These are phyloP conservation scores for Nematodospora valgi DNA, from an alignment of 805 yeast species.

Conservation along the genomic window DNA sequence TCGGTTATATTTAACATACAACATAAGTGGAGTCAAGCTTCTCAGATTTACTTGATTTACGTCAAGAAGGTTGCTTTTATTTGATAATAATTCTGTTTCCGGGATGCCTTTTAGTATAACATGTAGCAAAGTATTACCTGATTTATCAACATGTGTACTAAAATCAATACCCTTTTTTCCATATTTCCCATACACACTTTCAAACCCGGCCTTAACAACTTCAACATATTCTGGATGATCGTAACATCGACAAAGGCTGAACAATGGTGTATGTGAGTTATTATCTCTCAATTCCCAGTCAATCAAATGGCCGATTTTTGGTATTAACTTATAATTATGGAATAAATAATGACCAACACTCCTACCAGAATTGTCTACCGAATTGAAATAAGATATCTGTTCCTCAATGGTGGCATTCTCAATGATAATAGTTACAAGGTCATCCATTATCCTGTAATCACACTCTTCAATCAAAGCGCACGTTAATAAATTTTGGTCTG, in stretches of 20 bases:
- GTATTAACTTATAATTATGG: conserved; percentile 50
- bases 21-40: conserved; percentile 66
- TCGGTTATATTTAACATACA: conserved; percentile 67
- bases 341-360: conserved; percentile 73
- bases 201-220: conserved; percentile 46
- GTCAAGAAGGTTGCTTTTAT: conserved; percentile 25
- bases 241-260: conserved; percentile 72
- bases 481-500: conserved; percentile 55
- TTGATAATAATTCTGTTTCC: conserved; percentile 21
- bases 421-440: conserved; percentile 40
- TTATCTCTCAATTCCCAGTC: conserved; percentile 69
- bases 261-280: conserved; percentile 73
- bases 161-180: conserved; percentile 39
- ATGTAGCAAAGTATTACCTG: conserved; percentile 78
- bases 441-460: conserved; percentile 38
- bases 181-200: conserved; percentile 41
- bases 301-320: conserved; percentile 51
- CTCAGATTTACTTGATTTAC: conserved; percentile 60
- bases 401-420: conserved; percentile 45
- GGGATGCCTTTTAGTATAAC: conserved; percentile 52
- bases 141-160: conserved; percentile 64
- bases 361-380: conserved; percentile 51
- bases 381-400: conserved; percentile 45
- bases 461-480: conserved; percentile 59
- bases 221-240: conserved; percentile 64